Percentiles rank a stretch among this genome's conserved stretches.
These are phyloP conservation scores for Boletus reticuloceps DNA, from an alignment of 768 basidiomycete species.

Conservation along the genomic window DNA sequence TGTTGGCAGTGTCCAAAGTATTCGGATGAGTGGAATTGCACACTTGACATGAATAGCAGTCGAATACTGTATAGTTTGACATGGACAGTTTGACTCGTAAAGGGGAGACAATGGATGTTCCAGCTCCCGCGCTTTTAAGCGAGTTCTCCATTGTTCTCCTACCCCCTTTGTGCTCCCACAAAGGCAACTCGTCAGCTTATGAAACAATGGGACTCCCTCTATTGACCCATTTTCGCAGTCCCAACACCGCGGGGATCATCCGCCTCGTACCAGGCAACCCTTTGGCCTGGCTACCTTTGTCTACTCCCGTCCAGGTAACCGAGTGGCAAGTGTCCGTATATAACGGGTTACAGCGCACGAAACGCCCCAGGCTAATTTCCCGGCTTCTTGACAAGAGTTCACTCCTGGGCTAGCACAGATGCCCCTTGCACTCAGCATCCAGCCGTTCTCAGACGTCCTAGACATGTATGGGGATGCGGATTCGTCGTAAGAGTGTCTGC, in stretches of 20 bases:
- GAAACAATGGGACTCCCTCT: constrained; percentile 24
- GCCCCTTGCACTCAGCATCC: constrained; percentile 65
- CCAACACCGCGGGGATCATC: not conserved
- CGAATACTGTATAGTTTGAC: not conserved
- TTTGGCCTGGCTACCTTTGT: constrained; percentile 28
- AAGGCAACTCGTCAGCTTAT: constrained; percentile 23
- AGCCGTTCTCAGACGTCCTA: constrained; percentile 53
- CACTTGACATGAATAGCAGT: not conserved
- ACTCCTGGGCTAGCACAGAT: constrained; percentile 39
- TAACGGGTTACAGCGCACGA: constrained; percentile 13
- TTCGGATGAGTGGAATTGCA: constrained; percentile 60
- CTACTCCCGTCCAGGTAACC: constrained; percentile 25
- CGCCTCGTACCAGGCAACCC: not conserved
- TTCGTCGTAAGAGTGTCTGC: constrained; percentile 46
- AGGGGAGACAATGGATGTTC: constrained; percentile 16
- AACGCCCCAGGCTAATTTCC: constrained; percentile 12
- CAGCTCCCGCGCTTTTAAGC: constrained; percentile 11
- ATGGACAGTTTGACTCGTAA: not conserved
- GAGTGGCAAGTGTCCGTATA: constrained; percentile 27
- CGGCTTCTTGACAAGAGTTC: constrained; percentile 6
- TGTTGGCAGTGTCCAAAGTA: constrained; percentile 81
- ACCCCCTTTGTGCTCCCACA: constrained; percentile 27
- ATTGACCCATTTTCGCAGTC: not conserved
- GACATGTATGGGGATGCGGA: constrained; percentile 73
- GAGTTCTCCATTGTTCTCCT: constrained; percentile 31